Conservation (phyloP, 768 basidiomycete species). For the Xanthoconium stramineum region DNA sequence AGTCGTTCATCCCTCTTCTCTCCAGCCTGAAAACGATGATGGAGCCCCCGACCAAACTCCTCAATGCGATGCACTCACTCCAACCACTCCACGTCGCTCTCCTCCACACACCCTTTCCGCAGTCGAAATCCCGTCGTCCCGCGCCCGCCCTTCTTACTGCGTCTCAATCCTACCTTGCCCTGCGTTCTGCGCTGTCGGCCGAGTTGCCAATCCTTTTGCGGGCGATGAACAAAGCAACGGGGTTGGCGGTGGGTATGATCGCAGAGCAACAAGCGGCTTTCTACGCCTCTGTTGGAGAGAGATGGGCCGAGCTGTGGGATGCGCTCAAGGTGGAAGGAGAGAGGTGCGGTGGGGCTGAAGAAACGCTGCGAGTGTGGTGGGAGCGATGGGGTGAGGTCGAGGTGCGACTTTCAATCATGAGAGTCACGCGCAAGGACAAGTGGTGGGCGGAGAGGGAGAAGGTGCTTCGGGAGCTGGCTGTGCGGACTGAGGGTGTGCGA, state of each 20-base stretch:
- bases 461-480: constrained; percentile 19
- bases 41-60: constrained; percentile 59
- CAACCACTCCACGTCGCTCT: constrained; percentile 71
- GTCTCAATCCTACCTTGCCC: constrained; percentile 72
- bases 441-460: constrained; percentile 32
- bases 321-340: constrained; percentile 71
- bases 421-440: constrained; percentile 35
- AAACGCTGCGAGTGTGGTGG: constrained; percentile 73
- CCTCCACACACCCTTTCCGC: constrained; percentile 58
- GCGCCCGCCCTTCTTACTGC: constrained; percentile 66
- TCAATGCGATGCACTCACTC: constrained; percentile 70
- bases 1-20: constrained; percentile 55
- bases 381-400: constrained; percentile 68
- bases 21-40: constrained; percentile 56
- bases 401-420: constrained; percentile 39
- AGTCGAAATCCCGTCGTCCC: constrained; percentile 56
- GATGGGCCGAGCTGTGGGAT: constrained; percentile 85
- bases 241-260: constrained; percentile 48
- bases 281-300: constrained; percentile 55
- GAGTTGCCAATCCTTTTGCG: constrained; percentile 67
- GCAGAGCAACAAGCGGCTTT: constrained; percentile 57
- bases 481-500: constrained; percentile 11
- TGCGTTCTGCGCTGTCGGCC: constrained; percentile 65
- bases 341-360: constrained; percentile 59
- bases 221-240: constrained; percentile 60